Evolutionary conservation across 2,329 filamentous ascomycete genomes (phyloP).

Genomic region (Microcera coccophila): DNA sequence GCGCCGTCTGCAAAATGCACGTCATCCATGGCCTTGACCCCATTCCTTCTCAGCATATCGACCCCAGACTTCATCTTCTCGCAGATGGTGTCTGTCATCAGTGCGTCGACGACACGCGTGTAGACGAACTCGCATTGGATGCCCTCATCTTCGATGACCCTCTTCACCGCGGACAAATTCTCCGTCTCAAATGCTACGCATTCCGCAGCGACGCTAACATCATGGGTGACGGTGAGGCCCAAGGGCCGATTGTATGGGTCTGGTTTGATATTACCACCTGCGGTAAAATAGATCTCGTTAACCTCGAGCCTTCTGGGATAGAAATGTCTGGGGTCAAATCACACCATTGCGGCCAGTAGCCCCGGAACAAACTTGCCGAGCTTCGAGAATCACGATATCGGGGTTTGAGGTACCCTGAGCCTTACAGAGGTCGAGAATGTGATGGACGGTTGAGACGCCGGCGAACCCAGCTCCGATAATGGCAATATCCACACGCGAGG

Average conservation of each 20-base stretch:
- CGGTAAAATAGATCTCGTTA: background rate
- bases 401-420: conserved; percentile 15
- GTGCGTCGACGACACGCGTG: conserved; percentile 38
- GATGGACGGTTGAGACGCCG: conserved; percentile 41
- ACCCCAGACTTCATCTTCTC: conserved; percentile 25
- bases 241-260: conserved; percentile 10
- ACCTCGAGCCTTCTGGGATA: background rate
- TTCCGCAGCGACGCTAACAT: conserved; percentile 17
- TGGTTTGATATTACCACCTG: conserved; percentile 20
- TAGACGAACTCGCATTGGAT: conserved; percentile 45
- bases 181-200: conserved; percentile 15
- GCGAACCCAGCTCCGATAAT: conserved; percentile 47
- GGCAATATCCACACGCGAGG: conserved; percentile 39
- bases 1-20: background rate
- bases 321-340: background rate
- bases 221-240: conserved; percentile 4
- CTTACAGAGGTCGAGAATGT: conserved; percentile 37
- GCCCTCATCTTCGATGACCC: conserved; percentile 33
- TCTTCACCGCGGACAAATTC: conserved; percentile 27
- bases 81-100: conserved; percentile 25
- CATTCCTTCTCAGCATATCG: conserved; percentile 28
- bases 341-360: conserved; percentile 37
- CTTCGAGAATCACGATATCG: conserved; percentile 32
- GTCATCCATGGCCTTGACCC: background rate
- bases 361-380: conserved; percentile 34